A percentile compares a stretch with the other conserved stretches of the same genome.
Evolutionary conservation across 768 basidiomycete genomes (phyloP).

Genomic region (Hypsizygus marmoreus): DNA sequence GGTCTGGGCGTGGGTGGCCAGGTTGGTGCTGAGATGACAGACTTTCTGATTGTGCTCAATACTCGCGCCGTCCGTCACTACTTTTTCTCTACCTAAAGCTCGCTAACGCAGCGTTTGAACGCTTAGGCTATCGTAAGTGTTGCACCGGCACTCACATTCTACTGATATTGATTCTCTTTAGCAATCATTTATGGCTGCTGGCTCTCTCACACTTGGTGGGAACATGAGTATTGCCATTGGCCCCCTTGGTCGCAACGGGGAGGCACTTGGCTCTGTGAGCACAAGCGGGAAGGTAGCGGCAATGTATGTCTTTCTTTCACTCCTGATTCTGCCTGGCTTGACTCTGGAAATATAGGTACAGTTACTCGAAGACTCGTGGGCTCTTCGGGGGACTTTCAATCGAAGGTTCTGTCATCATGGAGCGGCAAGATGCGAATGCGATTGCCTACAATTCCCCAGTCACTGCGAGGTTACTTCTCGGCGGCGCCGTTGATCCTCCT

Average conservation of each 20-base stretch:
- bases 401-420: slow-evolving; percentile 89
- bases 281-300: slow-evolving; percentile 87
- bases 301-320: slow-evolving; percentile 56
- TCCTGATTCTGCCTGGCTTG: not conserved
- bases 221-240: slow-evolving; percentile 90
- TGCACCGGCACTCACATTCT: not conserved
- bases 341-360: slow-evolving; percentile 57
- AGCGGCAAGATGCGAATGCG: slow-evolving; percentile 90
- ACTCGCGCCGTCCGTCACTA: slow-evolving; percentile 61
- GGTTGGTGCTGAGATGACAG: slow-evolving; percentile 84
- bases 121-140: slow-evolving; percentile 65
- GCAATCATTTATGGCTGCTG: slow-evolving; percentile 93
- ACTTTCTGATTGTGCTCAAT: slow-evolving; percentile 89
- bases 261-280: slow-evolving; percentile 82
- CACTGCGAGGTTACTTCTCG: slow-evolving; percentile 77
- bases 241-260: slow-evolving; percentile 93
- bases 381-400: slow-evolving; percentile 91
- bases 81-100: slow-evolving; percentile 7
- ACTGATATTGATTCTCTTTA: slow-evolving; percentile 23
- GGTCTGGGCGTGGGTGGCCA: slow-evolving; percentile 89
- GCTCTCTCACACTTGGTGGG: slow-evolving; percentile 87
- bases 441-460: slow-evolving; percentile 79
- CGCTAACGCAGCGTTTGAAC: slow-evolving; percentile 8
- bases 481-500: slow-evolving; percentile 73
- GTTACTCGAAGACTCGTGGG: slow-evolving; percentile 90